Evolutionary conservation across 1,284 basidiomycete genomes (phyloP).

Genomic region (Ceraceosorus guamensis): DNA sequence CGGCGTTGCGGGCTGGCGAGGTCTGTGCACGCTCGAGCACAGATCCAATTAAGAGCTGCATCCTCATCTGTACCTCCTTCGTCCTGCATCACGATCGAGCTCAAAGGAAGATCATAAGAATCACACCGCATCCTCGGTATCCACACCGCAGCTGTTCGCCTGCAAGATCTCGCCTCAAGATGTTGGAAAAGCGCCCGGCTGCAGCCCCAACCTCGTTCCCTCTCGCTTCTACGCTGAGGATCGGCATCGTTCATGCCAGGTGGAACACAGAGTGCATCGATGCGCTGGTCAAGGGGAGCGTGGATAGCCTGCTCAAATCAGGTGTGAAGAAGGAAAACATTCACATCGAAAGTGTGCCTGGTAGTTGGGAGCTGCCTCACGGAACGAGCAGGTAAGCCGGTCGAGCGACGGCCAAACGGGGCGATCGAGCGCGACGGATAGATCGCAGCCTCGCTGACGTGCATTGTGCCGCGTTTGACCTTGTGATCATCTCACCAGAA

Average conservation of each 20-base stretch:
- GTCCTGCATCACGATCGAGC: no score
- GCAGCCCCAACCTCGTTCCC: slow-evolving; percentile 42
- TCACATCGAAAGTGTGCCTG: slow-evolving; percentile 81
- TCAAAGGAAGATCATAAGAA: no score
- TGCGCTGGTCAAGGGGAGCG: slow-evolving; percentile 68
- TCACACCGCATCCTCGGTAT: no score
- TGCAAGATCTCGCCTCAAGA: no score
- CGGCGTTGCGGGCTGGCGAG: no score
- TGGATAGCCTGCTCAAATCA: slow-evolving; percentile 67
- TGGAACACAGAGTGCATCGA: slow-evolving; percentile 86
- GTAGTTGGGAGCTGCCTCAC: slow-evolving; percentile 51
- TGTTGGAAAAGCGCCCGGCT: no score
- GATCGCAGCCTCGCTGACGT: background rate
- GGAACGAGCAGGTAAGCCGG: slow-evolving; percentile 23
- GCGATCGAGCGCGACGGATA: background rate
- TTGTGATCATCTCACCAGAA: no score
- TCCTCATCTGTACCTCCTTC: no score
- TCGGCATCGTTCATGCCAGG: slow-evolving; percentile 46
- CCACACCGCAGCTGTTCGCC: no score
- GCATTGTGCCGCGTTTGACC: no score
- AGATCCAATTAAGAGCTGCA: no score
- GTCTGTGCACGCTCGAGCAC: no score
- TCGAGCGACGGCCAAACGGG: background rate
- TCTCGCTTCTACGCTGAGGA: slow-evolving; percentile 32
- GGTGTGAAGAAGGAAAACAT: slow-evolving; percentile 88